These are phyloP conservation scores for Cucumis cinereus DNA, from an alignment of 306 rosid genomes.

Conservation along the genomic window DNA sequence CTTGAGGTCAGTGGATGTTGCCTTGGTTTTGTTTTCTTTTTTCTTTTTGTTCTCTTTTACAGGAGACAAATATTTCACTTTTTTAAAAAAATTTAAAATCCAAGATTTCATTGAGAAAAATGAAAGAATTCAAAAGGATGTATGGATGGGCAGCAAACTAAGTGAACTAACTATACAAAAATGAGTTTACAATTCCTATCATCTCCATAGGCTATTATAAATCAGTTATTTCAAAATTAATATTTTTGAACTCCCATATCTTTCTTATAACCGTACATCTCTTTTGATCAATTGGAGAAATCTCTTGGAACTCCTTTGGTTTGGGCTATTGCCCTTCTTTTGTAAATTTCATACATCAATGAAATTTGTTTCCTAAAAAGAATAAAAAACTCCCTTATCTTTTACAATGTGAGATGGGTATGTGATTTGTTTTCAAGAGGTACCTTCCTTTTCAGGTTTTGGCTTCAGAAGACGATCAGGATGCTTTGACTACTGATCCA, in stretches of 20 bases:
- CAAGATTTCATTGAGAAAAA: background rate
- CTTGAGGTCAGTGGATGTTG: constrained; percentile 61
- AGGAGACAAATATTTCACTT: background rate
- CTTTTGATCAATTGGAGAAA: no score
- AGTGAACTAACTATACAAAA: background rate
- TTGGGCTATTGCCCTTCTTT: no score
- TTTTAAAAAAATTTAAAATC: background rate
- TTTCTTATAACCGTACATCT: no score
- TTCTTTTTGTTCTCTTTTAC: background rate
- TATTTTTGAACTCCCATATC: background rate
- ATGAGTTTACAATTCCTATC: background rate
- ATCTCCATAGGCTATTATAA: background rate
- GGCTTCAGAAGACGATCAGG: constrained; percentile 94
- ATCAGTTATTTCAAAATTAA: background rate
- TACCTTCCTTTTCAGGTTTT: constrained; percentile 46
- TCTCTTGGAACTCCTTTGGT: no score
- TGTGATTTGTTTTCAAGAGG: constrained; percentile 11
- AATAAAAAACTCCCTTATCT: background rate
- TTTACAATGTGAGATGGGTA: constrained; percentile 11
- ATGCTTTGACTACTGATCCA: constrained; percentile 97
- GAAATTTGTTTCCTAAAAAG: no score
- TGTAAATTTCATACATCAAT: no score
- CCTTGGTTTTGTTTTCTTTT: background rate
- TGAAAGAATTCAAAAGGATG: background rate
- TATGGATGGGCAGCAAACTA: background rate